Percentiles rank a stretch among this genome's conserved stretches.
Evolutionary conservation across 139 green algal genomes (phyloP).

Genomic region (Coelastrella sp.): DNA sequence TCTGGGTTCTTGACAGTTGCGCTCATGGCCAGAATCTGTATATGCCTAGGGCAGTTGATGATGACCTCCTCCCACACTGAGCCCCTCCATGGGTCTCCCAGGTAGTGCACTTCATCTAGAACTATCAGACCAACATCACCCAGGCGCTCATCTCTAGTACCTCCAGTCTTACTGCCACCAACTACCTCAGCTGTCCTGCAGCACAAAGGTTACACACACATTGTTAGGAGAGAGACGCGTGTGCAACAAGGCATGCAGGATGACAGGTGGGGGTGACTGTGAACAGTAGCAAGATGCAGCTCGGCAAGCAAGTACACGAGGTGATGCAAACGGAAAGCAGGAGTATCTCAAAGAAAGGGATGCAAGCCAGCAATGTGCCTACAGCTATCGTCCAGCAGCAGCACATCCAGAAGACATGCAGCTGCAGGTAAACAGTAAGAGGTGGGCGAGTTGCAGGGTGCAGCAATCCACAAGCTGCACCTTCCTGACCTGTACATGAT

Average conservation of each 20-base stretch:
- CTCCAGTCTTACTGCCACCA: not conserved
- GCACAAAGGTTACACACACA: not conserved
- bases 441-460: not conserved
- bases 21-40: conserved; percentile 92
- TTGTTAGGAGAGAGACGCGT: no score
- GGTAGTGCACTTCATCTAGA: conserved; percentile 96
- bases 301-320: not conserved
- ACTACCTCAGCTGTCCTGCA: conserved; percentile 33
- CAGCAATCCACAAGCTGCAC: not conserved
- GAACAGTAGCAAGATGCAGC: not conserved
- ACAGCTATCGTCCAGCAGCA: not conserved
- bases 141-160: conserved; percentile 69
- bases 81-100: conserved; percentile 81
- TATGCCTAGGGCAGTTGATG: conserved; percentile 93
- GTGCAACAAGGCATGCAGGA: no score
- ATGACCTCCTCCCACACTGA: conserved; percentile 98
- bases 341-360: not conserved
- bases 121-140: conserved; percentile 92
- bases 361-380: not conserved
- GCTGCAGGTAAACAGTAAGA: not conserved
- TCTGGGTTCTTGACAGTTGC: conserved; percentile 95
- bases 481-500: conserved; percentile 88
- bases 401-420: not conserved
- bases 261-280: no score
- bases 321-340: not conserved